phyloP scores from a whole-genome alignment of 2,329 filamentous ascomycete genomes.

The Paecilomyces niveus region DNA sequence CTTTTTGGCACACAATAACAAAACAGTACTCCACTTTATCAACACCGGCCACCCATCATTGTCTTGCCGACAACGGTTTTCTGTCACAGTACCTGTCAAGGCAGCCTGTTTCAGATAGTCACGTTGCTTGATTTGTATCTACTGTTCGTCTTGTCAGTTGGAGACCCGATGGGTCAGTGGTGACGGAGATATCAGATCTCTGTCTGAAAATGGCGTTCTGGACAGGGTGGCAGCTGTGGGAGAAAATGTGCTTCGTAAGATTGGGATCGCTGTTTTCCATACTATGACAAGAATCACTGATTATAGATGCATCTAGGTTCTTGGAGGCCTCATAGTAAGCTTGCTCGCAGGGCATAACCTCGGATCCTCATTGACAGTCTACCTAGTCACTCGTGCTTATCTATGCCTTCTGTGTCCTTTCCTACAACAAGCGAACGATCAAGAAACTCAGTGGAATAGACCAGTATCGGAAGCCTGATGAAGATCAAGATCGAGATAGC shows the following conservation, averaged over 20 bases:
- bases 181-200: not conserved
- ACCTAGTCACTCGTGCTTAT: constrained; percentile 56
- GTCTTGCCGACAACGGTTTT: not conserved
- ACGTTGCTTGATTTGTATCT: not conserved
- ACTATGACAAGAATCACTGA: constrained; percentile 8
- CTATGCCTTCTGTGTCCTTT: constrained; percentile 60
- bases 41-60: not conserved
- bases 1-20: not conserved
- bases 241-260: constrained; percentile 83
- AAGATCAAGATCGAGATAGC: constrained; percentile 46
- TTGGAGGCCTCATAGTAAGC: constrained; percentile 61
- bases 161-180: not conserved
- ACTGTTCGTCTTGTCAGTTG: not conserved
- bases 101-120: not conserved
- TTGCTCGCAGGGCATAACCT: not conserved
- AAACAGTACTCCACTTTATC: not conserved
- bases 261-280: not conserved
- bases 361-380: constrained; percentile 17
- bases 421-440: constrained; percentile 48
- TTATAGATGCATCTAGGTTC: constrained; percentile 48
- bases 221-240: constrained; percentile 55
- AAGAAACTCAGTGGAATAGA: constrained; percentile 59
- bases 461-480: constrained; percentile 54
- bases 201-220: not conserved
- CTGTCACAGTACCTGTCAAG: not conserved